Evolutionary conservation across 768 basidiomycete species (phyloP).

Genomic region (Vararia minispora): DNA sequence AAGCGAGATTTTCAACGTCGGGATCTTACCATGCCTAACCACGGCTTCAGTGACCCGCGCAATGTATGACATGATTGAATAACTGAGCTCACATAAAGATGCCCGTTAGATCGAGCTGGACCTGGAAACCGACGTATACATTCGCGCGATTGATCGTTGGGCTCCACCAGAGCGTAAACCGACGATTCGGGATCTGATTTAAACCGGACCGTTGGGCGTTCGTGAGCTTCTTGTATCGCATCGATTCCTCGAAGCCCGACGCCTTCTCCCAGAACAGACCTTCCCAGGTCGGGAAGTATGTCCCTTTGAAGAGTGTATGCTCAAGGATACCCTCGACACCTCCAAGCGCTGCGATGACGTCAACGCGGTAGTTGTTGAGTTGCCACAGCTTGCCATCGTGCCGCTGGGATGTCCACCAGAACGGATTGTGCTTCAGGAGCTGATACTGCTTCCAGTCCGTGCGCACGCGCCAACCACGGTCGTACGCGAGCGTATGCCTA

Average conservation of each 20-base stretch:
- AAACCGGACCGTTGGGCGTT: constrained; percentile 98
- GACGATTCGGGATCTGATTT: constrained; percentile 97
- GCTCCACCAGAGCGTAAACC: constrained; percentile 98
- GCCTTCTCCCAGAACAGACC: constrained; percentile 99
- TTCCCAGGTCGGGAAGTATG: constrained; percentile 97
- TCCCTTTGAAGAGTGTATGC: constrained; percentile 95
- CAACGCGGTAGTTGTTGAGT: constrained; percentile 95
- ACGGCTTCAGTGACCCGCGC: constrained; percentile 2
- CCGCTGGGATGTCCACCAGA: constrained; percentile 99
- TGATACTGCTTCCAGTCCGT: constrained; percentile 99
- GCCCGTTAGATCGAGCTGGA: constrained; percentile 94
- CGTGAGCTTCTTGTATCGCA: constrained; percentile 93
- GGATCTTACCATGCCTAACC: constrained; percentile 90
- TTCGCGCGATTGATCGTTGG: constrained; percentile 99
- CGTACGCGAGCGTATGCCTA: constrained; percentile 91
- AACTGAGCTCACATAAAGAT: constrained; percentile 77
- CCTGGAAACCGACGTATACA: constrained; percentile 99
- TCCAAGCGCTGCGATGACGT: constrained; percentile 95
- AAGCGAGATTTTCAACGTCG: constrained; percentile 95
- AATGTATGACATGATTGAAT: not conserved
- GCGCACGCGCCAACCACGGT: constrained; percentile 97
- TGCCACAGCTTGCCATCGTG: constrained; percentile 97
- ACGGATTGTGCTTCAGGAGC: constrained; percentile 87
- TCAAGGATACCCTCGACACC: constrained; percentile 96
- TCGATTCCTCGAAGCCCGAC: constrained; percentile 92